Base-by-base conservation (phyloP, 257 asterid species). In the Eustoma russellianum region DNA sequence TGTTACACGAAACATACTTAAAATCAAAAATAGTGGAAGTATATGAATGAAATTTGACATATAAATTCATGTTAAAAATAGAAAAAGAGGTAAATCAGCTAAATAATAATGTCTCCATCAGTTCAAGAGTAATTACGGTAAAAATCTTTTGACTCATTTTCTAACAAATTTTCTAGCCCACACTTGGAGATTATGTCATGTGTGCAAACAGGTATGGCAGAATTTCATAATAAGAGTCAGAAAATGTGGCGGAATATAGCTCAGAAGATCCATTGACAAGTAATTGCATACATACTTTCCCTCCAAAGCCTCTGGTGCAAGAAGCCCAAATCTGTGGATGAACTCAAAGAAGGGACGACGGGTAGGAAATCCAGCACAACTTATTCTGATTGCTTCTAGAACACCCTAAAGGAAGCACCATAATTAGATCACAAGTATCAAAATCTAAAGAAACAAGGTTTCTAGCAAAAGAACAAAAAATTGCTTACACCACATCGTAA, bases 341-440 rank as follows among this genome's bases (percentile, higher is more conserved):
- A 91, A 91, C 63, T 91, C 98, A 65, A 79, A 84, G 76, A 84
- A 91, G 72, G 86, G 86, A 59, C 96, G 95, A 33, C 98, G 98
- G 64, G 98, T 91, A 70, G 98, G 98, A 69, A 74, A 91, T 61
- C 98, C 98, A 15, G 97, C 97, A 72, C 97, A 87, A 64, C 97
- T 91, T 57, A 91, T 91, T 77, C 96, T 79, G 70, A 91, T 91
- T 70, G 98, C 98, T 81, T 91, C 95, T 70, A 91, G 67, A 63
- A 91, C 98, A 84, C 98, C 98, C 98, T 91, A 78, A 66, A 66
- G 59, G 63, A 57, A 73, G 62, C 65, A 63, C 24, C 61, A 47
- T 49, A 48, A 48, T 41, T 28, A 41, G 13, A 15, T 30, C 13
- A 41, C 61, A 53, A 59, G 40, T 17, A 16, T 53, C 18, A 30